These are phyloP conservation scores for Aspergillus sp. DNA, from an alignment of 2,329 filamentous ascomycete genomes.

Conservation along the genomic window DNA sequence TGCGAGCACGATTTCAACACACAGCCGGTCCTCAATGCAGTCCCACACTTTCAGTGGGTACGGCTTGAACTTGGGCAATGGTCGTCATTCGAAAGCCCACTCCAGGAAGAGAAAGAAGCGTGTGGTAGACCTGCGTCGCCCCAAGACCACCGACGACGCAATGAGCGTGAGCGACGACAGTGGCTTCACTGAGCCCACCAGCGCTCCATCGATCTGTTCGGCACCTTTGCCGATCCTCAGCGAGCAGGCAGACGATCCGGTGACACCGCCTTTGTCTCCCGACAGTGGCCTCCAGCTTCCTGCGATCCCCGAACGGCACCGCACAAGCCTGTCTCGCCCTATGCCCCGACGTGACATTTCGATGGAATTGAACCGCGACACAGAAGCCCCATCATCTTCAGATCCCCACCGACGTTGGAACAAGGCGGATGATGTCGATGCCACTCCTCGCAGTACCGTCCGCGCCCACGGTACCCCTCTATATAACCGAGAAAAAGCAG, in stretches of 20 bases:
- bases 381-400: conserved; percentile 16
- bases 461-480: conserved; percentile 10
- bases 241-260: conserved; percentile 53
- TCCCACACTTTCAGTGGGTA: conserved; percentile 34
- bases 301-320: conserved; percentile 29
- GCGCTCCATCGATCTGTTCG: conserved; percentile 46
- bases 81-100: conserved; percentile 41
- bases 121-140: conserved; percentile 43
- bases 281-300: conserved; percentile 27
- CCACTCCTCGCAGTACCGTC: conserved; percentile 28
- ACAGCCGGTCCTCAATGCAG: conserved; percentile 50
- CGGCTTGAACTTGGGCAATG: conserved; percentile 35
- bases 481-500: conserved; percentile 21
- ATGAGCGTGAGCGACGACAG: conserved; percentile 41
- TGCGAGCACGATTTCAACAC: conserved; percentile 60
- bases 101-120: conserved; percentile 44
- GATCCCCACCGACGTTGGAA: conserved; percentile 13
- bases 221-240: conserved; percentile 55
- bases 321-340: conserved; percentile 22
- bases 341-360: conserved; percentile 17
- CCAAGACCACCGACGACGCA: conserved; percentile 36
- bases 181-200: conserved; percentile 34
- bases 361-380: conserved; percentile 15
- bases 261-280: conserved; percentile 50
- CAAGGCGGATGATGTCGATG: conserved; percentile 23